Base-by-base conservation (phyloP, 1,139 yeast genomes). In the Hemisphaericaspora subhashii region DNA sequence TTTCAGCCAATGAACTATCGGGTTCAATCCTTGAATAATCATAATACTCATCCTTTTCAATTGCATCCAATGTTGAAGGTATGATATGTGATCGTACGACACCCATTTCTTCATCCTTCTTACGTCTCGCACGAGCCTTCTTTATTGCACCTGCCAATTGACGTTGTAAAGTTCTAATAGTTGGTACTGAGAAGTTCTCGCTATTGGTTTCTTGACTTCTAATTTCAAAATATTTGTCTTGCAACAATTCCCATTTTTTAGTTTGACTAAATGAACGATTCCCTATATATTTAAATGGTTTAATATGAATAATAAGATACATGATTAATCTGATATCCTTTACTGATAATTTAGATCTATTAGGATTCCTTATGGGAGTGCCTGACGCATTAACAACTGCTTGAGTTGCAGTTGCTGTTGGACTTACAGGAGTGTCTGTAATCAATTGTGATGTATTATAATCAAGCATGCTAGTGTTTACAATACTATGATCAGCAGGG, bases 211-310 rank as follows among this genome's bases (percentile, higher is more conserved):
- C 31, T 18, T 34, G 30, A 32, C 36, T 23, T 38, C 62, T 62
- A 21, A 46, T 43, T 16, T 55, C 51, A 24, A 56, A 53, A 38
- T 56, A 64, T 35, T 47, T 50, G 11, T 45, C 47, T 41, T 66
- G 70, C 33, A 66, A 63, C 22, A 57, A 35, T 40, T 61, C 64
- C 72, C 72, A 66, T 43, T 66, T 66, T 37, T 55, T 59, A 2
- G 68, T 63, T 45, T 66, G 72, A 32, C 59, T 55, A 18, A 60
- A 43, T 7, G 58, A 50, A 22, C 67, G 50, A 43, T 66, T 66
- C 2, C 72, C 72, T 25, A 66, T 57, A 40, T 65, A 66, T 40
- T 66, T 66, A 47, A 66, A 66, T 4, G 72, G 72, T 41, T 64
- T 65, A 18, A 64, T 54, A 20, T 57, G 50, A 12, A 60, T 53